Evolutionary conservation across 257 asterid species (phyloP).

Genomic region (Jacaranda copaia): DNA sequence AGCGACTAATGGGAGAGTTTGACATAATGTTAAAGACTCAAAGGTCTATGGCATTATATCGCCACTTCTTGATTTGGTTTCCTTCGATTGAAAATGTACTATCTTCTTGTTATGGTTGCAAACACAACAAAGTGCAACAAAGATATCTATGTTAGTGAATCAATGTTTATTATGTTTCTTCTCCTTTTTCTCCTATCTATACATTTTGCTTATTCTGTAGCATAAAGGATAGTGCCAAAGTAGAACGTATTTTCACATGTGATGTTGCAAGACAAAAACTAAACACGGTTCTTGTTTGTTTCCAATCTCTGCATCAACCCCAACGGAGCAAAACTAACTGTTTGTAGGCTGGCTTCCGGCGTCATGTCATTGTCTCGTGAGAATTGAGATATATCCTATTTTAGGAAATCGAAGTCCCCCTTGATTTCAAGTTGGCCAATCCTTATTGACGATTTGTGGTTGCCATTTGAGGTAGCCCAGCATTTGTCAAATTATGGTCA

Average conservation of each 20-base stretch:
- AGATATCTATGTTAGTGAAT: not conserved
- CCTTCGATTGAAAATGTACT: not conserved
- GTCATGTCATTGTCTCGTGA: no score
- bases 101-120: slow-evolving; percentile 10
- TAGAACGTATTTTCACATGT: not conserved
- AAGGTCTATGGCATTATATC: not conserved
- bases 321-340: no score
- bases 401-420: no score
- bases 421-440: no score
- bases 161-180: not conserved
- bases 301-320: no score
- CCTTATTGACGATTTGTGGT: no score
- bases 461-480: no score
- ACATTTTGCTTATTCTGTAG: not conserved
- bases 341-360: no score
- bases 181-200: not conserved
- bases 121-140: not conserved
- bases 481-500: no score
- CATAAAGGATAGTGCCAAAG: not conserved
- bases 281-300: no score
- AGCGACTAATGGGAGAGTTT: slow-evolving; percentile 50
- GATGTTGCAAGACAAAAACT: no score
- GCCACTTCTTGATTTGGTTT: not conserved
- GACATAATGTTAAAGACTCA: slow-evolving; percentile 31
- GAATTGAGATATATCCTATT: no score